Base-by-base conservation (phyloP, 2,329 filamentous ascomycete species). In the Cercospora sp. region DNA sequence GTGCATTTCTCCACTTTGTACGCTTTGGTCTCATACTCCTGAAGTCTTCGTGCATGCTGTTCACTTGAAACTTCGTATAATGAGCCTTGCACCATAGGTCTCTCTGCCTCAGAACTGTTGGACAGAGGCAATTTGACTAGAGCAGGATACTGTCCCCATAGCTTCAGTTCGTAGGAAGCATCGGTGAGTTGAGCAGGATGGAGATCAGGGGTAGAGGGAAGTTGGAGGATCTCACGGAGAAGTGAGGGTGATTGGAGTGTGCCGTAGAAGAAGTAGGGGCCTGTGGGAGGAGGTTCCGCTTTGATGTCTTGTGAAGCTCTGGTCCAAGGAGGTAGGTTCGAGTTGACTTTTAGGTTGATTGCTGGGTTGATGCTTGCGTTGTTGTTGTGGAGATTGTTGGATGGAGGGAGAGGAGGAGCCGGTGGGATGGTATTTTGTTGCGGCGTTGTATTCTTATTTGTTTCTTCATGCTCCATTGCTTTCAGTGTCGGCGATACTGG, bases 211-310 rank as follows among this genome's bases (percentile, higher is more conserved):
- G 8, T 20, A 48, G 45, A 12, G 18, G 45, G 18, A 12, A 45
- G 42, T 45, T 18, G 42, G 42, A 45, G 42, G 16, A 45, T 45
- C 16, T 45, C 42, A 18, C 16, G 42, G 42, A 45, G 42, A 45
- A 45, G 42, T 3, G 42, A 45, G 7, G 42, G 42, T 3, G 42
- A 18, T 12, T 73, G 70, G n/a, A 81, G 68, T 1, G 78, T 78
- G 40, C 78, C 78, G 65, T 81, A 80, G 71, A 81, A 79, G 70
- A 81, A 80, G 65, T 78, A 80, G 76, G 77, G 6, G 1, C 66
- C 66, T 6, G 60, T 51, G n/a, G 63, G 64, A 81, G 0, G 84
- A 18, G 16, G n/a, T 45, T 45, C 42, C 20, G 9, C 42, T n/a
- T 45, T n/a, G n/a, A 4, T 45, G 5, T 10, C 7, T 9, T 18